Conservation (phyloP, 305 asterid species). For the Fraxinus angustifolia region DNA sequence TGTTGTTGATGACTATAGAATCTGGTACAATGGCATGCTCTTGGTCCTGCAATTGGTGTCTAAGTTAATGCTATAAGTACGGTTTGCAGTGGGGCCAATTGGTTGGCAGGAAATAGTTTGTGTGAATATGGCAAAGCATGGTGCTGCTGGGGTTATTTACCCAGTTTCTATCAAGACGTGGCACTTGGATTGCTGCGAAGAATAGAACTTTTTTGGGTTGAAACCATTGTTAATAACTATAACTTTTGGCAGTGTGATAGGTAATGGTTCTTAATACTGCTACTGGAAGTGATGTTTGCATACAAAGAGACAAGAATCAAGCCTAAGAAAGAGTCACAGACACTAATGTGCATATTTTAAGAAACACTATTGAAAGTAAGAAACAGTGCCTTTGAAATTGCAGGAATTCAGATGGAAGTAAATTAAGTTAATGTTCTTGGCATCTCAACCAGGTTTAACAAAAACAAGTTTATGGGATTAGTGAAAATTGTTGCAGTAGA, state of each 20-base stretch:
- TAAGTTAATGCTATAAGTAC: neutral
- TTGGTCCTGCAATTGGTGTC: neutral
- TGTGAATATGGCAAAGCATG: neutral
- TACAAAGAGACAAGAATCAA: neutral
- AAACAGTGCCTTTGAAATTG: neutral
- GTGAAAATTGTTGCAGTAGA: neutral
- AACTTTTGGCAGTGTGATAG: neutral
- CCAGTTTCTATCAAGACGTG: neutral
- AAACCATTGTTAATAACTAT: neutral
- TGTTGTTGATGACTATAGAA: neutral
- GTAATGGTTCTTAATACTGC: neutral
- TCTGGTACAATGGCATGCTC: neutral
- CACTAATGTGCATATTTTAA: neutral
- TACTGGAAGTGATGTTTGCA: neutral
- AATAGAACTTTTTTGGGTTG: neutral
- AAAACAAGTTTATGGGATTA: neutral
- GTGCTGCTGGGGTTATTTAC: neutral
- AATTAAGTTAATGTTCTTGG: neutral
- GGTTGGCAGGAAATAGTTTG: neutral
- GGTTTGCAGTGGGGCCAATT: neutral
- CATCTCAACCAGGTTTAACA: neutral
- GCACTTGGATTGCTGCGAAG: neutral
- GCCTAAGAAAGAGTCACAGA: neutral
- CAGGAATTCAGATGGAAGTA: neutral
- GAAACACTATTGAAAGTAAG: neutral